Evolutionary conservation across 768 basidiomycete genomes (phyloP).

Genomic region (Galerina marginata): DNA sequence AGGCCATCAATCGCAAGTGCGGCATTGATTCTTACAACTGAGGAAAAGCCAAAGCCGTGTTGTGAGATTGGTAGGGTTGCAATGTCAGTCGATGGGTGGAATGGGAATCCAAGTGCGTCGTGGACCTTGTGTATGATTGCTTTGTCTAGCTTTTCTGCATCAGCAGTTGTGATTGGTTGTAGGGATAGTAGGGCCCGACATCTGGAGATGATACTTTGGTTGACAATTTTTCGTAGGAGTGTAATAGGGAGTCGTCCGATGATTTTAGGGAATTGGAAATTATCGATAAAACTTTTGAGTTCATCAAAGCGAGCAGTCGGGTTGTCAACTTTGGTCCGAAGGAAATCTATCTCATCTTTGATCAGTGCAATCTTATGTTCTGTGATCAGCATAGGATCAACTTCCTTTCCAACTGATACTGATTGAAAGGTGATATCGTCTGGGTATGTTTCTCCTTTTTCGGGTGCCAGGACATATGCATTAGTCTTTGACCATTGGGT

Average conservation of each 20-base stretch:
- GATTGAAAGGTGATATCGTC: neutral
- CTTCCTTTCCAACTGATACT: no score
- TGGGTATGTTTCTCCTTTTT: neutral
- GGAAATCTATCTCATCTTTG: constrained; percentile 24
- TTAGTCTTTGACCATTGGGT: constrained; percentile 26
- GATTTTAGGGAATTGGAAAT: constrained; percentile 28
- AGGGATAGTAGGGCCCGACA: constrained; percentile 23
- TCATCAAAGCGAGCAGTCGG: constrained; percentile 15
- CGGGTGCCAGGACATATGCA: constrained; percentile 12
- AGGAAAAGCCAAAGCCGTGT: constrained; percentile 28
- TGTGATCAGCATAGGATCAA: no score
- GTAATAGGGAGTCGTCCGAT: constrained; percentile 21
- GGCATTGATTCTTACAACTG: constrained; percentile 24
- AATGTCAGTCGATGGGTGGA: constrained; percentile 24
- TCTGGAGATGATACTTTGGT: constrained; percentile 25
- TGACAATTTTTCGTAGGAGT: constrained; percentile 20
- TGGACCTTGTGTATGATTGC: constrained; percentile 22
- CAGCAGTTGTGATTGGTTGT: constrained; percentile 22
- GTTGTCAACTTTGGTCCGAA: constrained; percentile 25
- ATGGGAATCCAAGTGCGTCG: constrained; percentile 27
- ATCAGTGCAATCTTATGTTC: constrained; percentile 16
- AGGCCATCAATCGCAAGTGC: constrained; percentile 23
- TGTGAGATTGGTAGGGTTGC: constrained; percentile 21
- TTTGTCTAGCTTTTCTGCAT: constrained; percentile 24
- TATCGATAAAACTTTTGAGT: constrained; percentile 20